Conservation (phyloP, 495 filamentous ascomycete genomes). For the Staphylotrichum longicolle region DNA sequence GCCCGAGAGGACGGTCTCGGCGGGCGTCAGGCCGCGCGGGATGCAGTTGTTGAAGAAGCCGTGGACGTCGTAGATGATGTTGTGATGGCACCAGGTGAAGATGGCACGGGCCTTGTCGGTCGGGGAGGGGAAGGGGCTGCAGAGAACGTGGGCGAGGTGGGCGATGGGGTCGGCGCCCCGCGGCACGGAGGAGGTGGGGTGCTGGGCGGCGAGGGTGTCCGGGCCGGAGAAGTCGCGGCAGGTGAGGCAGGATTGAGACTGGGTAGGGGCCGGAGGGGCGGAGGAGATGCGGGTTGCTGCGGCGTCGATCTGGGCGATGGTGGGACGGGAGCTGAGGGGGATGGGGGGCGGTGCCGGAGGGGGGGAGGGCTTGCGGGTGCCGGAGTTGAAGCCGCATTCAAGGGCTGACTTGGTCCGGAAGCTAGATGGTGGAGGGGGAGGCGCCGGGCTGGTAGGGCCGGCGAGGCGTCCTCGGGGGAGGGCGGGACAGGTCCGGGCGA, state of each 20-base stretch:
- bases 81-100: constrained; percentile 95
- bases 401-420: constrained; percentile 27
- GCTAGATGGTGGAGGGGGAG: constrained; percentile 42
- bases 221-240: constrained; percentile 86
- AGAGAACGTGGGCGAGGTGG: constrained; percentile 74
- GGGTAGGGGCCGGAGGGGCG: constrained; percentile 18
- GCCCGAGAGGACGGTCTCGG: constrained; percentile 65
- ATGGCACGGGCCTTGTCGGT: constrained; percentile 91
- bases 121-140: constrained; percentile 69
- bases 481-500: constrained; percentile 18
- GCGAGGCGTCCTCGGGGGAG: constrained; percentile 23
- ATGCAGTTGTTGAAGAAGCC: constrained; percentile 72
- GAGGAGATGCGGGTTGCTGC: constrained; percentile 31
- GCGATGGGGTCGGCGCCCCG: constrained; percentile 53
- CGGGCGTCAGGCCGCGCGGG: constrained; percentile 60
- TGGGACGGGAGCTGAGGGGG: constrained; percentile 46
- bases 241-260: constrained; percentile 56
- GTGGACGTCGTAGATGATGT: constrained; percentile 77
- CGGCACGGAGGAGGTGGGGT: constrained; percentile 68
- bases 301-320: constrained; percentile 43
- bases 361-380: constrained; percentile 12
- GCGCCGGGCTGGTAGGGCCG: constrained; percentile 36
- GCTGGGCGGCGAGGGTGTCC: constrained; percentile 73
- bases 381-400: constrained; percentile 26
- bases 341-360: constrained; percentile 45